Conservation (phyloP, 352 stramenopile species). For the Globisporangium splendens region DNA sequence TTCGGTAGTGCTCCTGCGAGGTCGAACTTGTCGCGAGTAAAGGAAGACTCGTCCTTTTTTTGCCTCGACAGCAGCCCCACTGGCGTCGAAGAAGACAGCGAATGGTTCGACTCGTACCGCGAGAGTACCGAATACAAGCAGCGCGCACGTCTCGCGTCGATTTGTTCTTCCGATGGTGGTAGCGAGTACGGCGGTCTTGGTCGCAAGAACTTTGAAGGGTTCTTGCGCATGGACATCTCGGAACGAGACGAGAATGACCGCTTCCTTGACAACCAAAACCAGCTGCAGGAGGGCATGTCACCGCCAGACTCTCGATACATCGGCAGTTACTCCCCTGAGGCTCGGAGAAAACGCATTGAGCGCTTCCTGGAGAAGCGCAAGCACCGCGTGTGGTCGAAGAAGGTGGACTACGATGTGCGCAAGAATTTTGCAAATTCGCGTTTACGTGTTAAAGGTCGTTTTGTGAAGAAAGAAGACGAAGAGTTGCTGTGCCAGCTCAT, state of each 20-base stretch:
- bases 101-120: slow-evolving; percentile 57
- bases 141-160: slow-evolving; percentile 58
- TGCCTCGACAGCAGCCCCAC: slow-evolving; percentile 66
- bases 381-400: slow-evolving; percentile 94
- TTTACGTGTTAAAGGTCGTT: slow-evolving; percentile 96
- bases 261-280: slow-evolving; percentile 3
- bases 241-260: slow-evolving; percentile 45
- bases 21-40: slow-evolving; percentile 58
- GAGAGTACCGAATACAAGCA: slow-evolving; percentile 64
- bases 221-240: slow-evolving; percentile 82
- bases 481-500: slow-evolving; percentile 83
- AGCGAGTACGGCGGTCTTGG: slow-evolving; percentile 72
- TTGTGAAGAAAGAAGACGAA: slow-evolving; percentile 99
- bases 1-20: slow-evolving; percentile 42
- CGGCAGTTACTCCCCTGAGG: slow-evolving; percentile 86
- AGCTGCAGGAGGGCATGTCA: slow-evolving; percentile 26
- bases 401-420: slow-evolving; percentile 98
- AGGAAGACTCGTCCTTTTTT: slow-evolving; percentile 55
- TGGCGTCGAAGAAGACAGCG: slow-evolving; percentile 61
- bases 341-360: slow-evolving; percentile 81
- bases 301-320: slow-evolving; percentile 62
- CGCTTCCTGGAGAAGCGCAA: slow-evolving; percentile 92
- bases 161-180: slow-evolving; percentile 73
- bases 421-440: slow-evolving; percentile 99
- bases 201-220: slow-evolving; percentile 72